Percentiles rank a stretch among this genome's conserved stretches.
These are phyloP conservation scores for Vanrija humicola DNA, from an alignment of 1,284 basidiomycete species.

Conservation along the genomic window DNA sequence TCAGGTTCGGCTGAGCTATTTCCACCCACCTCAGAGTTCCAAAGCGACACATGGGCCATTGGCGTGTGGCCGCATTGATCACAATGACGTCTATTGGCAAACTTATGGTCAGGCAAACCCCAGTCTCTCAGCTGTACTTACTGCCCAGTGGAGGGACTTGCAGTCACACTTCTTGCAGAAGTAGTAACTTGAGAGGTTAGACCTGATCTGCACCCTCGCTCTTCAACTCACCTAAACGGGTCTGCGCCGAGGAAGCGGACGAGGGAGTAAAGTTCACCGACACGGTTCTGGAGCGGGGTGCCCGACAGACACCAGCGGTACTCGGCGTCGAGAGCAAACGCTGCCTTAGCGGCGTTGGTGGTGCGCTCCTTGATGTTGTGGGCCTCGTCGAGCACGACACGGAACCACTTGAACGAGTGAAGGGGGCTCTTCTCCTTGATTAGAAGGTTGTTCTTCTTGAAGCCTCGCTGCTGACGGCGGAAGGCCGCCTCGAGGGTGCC, in stretches of 20 bases:
- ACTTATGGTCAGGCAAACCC: slow-evolving; percentile 47
- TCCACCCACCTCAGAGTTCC: slow-evolving; percentile 35
- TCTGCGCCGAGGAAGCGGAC: slow-evolving; percentile 85
- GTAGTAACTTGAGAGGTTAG: slow-evolving; percentile 58
- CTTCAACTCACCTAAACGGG: slow-evolving; percentile 57
- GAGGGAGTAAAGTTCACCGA: slow-evolving; percentile 95
- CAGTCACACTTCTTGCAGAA: slow-evolving; percentile 70
- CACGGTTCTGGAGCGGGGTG: slow-evolving; percentile 95
- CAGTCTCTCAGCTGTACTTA: slow-evolving; percentile 26
- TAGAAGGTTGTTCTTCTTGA: slow-evolving; percentile 77
- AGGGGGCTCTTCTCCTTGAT: slow-evolving; percentile 85
- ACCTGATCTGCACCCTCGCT: neutral
- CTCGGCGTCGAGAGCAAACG: slow-evolving; percentile 78
- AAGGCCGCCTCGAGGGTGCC: slow-evolving; percentile 88
- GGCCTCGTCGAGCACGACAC: slow-evolving; percentile 74
- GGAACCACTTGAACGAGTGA: slow-evolving; percentile 82
- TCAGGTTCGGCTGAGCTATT: slow-evolving; percentile 36
- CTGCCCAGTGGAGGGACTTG: slow-evolving; percentile 55
- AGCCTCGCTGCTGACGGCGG: slow-evolving; percentile 88
- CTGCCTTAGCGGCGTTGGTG: slow-evolving; percentile 93
- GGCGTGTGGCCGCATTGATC: slow-evolving; percentile 90
- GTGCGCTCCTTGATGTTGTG: slow-evolving; percentile 96
- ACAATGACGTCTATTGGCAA: slow-evolving; percentile 75
- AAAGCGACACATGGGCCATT: slow-evolving; percentile 76
- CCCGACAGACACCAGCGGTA: slow-evolving; percentile 96